These are phyloP conservation scores for Tulasnella sp. DNA, from an alignment of 768 basidiomycete species.

Conservation along the genomic window DNA sequence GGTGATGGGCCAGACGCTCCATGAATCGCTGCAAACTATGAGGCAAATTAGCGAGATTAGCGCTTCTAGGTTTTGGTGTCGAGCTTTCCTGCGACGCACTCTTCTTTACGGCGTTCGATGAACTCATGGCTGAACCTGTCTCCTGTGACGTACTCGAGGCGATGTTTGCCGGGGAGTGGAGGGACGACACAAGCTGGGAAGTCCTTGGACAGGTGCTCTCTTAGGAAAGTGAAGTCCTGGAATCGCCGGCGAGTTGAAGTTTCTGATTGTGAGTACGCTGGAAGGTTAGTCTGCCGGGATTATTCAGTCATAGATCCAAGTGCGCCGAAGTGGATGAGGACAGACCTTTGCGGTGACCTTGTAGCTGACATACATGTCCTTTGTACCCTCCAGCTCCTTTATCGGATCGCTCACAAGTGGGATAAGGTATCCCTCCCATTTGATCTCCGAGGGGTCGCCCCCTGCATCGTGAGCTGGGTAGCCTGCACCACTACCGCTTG, in stretches of 20 bases:
- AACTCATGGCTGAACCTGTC: slow-evolving; percentile 97
- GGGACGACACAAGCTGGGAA: slow-evolving; percentile 99
- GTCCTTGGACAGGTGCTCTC: slow-evolving; percentile 76
- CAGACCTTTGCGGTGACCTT: slow-evolving; percentile 77
- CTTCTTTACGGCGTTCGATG: slow-evolving; percentile 70
- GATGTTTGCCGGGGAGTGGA: slow-evolving; percentile 90
- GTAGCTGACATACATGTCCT: slow-evolving; percentile 95
- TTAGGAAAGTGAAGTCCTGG: slow-evolving; percentile 92
- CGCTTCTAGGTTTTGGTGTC: background rate
- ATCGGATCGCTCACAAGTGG: slow-evolving; percentile 83
- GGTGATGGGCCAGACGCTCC: slow-evolving; percentile 83
- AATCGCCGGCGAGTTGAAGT: slow-evolving; percentile 80
- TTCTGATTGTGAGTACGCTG: slow-evolving; percentile 65
- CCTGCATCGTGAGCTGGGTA: slow-evolving; percentile 68
- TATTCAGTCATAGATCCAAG: background rate
- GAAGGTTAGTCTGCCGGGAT: slow-evolving; percentile 67
- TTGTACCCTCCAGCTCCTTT: slow-evolving; percentile 92
- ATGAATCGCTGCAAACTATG: slow-evolving; percentile 83
- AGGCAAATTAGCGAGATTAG: background rate
- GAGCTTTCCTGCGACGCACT: slow-evolving; percentile 48
- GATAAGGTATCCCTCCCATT: slow-evolving; percentile 82
- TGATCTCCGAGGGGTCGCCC: slow-evolving; percentile 65
- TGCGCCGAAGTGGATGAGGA: background rate
- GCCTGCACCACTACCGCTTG: slow-evolving; percentile 31
- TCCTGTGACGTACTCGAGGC: slow-evolving; percentile 97